Base-by-base conservation (phyloP, 495 filamentous ascomycete genomes). In the Lasiosphaeria ovina region DNA sequence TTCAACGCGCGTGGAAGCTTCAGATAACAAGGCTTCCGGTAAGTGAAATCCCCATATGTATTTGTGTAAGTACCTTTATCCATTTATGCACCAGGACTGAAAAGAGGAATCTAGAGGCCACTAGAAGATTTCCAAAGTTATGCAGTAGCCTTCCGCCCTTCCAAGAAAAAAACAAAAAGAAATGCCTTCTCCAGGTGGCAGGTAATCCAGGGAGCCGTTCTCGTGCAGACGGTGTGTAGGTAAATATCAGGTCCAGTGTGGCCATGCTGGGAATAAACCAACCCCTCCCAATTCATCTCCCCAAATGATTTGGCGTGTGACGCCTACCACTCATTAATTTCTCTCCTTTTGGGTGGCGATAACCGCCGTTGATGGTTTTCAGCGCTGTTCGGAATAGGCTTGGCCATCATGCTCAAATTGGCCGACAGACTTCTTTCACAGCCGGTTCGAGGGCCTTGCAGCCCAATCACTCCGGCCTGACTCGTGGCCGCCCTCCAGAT, bases 401-500 rank as follows among this genome's bases (percentile, higher is more conserved):
- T 32, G 54, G 35, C 33, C 47, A 9, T 51, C 47, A 35, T 45
- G 51, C 35, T 49, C 55, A 16, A 56, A 24, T 34, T 62, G 59
- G 36, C 55, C 38, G 35, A 53, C 35, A 12, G 65, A 62, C 62
- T 62, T 67, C 31, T 69, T 64, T 45, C 57, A 57, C 45, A 67
- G 33, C 57, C 54, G 64, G 2, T 63, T 57, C 12, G 14, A 10
- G 33, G 17, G 3, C 34, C 35, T 48, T 0, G 54, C n/a, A 14
- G 31, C 24, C 17, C 24, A 35, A 34, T 14, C 32, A 14, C 49
- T 36, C 12, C 40, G 42, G 9, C 48, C 50, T 36, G 36, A 35
- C 17, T 53, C 57, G 3, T 60, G 50, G 24, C 12, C 47, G 3
- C 63, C 66, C 36, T 65, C 66, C 38, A 60, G 47, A 5, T 65